Base-by-base conservation (phyloP, 169 alveolate genomes). In the Babesia bigemina region DNA sequence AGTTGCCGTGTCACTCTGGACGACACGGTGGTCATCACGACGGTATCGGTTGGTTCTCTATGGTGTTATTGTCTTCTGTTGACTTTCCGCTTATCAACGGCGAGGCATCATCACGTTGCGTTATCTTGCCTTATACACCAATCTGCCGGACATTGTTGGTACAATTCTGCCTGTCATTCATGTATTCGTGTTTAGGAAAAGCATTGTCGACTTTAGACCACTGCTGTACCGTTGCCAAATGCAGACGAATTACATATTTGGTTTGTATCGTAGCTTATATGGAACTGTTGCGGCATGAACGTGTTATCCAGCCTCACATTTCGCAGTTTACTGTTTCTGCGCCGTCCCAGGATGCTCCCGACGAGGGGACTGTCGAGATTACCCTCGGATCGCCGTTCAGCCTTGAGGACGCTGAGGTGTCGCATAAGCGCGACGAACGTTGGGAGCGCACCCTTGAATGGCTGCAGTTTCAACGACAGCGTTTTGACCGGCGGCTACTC, bases 391-490 rank as follows among this genome's bases (percentile, higher is more conserved):
- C 81, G 9, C 63, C 87, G 47, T 60, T 60, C 55, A 67, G 67
- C 49, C 75, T 79, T 16, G 87, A 79, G 63, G 75, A 71, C 47
- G 19, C 57, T n/a, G 87, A 79, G 9, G 28, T 71, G 62, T 59
- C 87, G 75, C 84, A 79, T 21, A 79, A 56, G 65, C 84, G 82
- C 22, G 88, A 88, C 39, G 70, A 70, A 42, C 36, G 81, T 11
- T 62, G 79, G 48, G 76, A 82, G 55, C 70, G 85, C 70, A 61
- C 79, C 33, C 21, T 88, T 28, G 77, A 84, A 21, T 19, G 61
- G 19, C 42, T 88, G 21, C 77, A 70, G 70, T 88, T 87, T 58
- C 67, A 71, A 60, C 70, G 71, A 55, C 70, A 74, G 39, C 60
- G 52, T 59, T 76, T 88, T 47, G 75, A 88, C 74, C 63, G 69